These are phyloP conservation scores for Trapa bicornis DNA, from an alignment of 345 rosid species.

Conservation along the genomic window DNA sequence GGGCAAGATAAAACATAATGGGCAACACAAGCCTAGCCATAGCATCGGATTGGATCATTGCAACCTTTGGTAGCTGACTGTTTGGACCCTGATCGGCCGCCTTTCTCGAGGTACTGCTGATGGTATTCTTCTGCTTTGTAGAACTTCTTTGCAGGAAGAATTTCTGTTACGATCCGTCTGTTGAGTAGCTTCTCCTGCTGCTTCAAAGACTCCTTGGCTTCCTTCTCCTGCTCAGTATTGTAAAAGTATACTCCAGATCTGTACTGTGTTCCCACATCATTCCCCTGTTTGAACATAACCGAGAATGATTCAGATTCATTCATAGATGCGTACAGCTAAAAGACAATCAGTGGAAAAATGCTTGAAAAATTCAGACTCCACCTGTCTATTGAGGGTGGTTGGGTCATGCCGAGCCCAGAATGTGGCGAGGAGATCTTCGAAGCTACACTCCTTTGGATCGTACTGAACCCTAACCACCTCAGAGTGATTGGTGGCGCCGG, in stretches of 20 bases:
- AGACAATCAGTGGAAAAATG: too few relatives aligned
- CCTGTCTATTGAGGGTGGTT: slow-evolving; percentile 89
- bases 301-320: neutral
- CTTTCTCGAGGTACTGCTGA: slow-evolving; percentile 86
- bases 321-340: too few relatives aligned
- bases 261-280: slow-evolving; percentile 88
- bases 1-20: neutral
- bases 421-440: slow-evolving; percentile 49
- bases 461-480: slow-evolving; percentile 92
- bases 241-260: slow-evolving; percentile 79
- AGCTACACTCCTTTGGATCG: slow-evolving; percentile 68
- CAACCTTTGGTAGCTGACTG: slow-evolving; percentile 80
- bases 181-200: slow-evolving; percentile 46
- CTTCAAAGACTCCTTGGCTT: slow-evolving; percentile 58
- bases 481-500: slow-evolving; percentile 49
- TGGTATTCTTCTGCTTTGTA: slow-evolving; percentile 86
- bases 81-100: slow-evolving; percentile 64
- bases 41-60: slow-evolving; percentile 89
- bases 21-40: slow-evolving; percentile 33
- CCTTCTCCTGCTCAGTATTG: slow-evolving; percentile 76
- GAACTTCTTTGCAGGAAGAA: slow-evolving; percentile 80
- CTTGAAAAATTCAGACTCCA: slow-evolving; percentile 10
- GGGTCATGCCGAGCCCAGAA: slow-evolving; percentile 96
- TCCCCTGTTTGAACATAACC: slow-evolving; percentile 37
- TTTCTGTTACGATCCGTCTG: slow-evolving; percentile 66